These are phyloP conservation scores for Huntiella abstrusa DNA, from an alignment of 2,329 filamentous ascomycete genomes.

Conservation along the genomic window DNA sequence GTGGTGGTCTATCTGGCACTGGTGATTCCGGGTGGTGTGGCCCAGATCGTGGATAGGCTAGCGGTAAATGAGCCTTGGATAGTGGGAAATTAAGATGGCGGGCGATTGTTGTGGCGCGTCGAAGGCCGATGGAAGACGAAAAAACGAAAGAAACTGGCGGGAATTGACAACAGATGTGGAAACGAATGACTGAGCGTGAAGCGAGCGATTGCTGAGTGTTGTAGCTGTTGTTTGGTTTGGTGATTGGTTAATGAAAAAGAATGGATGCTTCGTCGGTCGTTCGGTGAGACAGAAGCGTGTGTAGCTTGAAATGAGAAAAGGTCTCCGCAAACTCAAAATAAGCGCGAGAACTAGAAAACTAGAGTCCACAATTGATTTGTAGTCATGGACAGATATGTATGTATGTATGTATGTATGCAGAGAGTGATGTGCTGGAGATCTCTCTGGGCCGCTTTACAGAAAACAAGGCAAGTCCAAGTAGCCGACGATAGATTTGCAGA, in stretches of 20 bases:
- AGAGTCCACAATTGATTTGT: conserved; percentile 3
- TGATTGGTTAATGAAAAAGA: conserved; percentile 3
- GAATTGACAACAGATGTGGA: neutral
- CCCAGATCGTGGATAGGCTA: neutral
- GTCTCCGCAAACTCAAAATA: neutral
- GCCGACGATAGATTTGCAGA: conserved; percentile 10
- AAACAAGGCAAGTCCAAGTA: neutral
- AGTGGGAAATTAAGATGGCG: conserved; percentile 8
- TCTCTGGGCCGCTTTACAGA: neutral
- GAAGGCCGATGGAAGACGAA: conserved; percentile 2
- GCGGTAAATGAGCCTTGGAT: neutral
- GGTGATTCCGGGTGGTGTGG: neutral
- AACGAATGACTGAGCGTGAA: conserved; percentile 5
- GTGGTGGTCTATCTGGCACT: no score
- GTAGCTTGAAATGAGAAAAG: conserved; percentile 2
- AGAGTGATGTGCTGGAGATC: conserved; percentile 1
- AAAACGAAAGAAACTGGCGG: conserved; percentile 11
- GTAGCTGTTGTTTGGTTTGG: neutral
- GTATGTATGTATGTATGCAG: neutral
- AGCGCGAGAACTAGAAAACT: conserved; percentile 6
- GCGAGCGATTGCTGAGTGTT: conserved; percentile 6
- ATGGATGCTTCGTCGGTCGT: conserved; percentile 5
- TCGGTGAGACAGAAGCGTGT: conserved; percentile 5
- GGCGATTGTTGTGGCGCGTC: conserved; percentile 8
- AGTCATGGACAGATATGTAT: neutral